Evolutionary conservation across 2,329 filamentous ascomycete species (phyloP).

Genomic region (Colletotrichum siamense): DNA sequence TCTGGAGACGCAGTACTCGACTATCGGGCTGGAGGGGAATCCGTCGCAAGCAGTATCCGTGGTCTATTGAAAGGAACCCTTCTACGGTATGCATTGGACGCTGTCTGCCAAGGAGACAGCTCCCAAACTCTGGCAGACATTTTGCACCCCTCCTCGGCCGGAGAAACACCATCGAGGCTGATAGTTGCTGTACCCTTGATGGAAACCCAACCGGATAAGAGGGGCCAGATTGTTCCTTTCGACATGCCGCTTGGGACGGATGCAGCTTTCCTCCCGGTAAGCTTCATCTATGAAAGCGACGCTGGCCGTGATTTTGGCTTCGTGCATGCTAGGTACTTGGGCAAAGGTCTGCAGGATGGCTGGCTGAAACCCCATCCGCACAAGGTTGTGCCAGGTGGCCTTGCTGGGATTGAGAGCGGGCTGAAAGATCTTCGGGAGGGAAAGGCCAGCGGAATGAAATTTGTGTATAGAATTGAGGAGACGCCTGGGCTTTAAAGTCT

Average conservation of each 20-base stretch:
- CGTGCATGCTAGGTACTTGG: not conserved
- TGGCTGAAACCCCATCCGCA: not conserved
- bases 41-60: not conserved
- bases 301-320: not conserved
- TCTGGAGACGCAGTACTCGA: constrained; percentile 27
- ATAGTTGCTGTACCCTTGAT: not conserved
- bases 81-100: not conserved
- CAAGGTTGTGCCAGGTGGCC: not conserved
- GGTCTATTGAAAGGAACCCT: not conserved
- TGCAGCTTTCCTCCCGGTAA: not conserved
- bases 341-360: not conserved
- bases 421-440: not conserved
- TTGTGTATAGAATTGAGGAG: not conserved
- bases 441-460: not conserved
- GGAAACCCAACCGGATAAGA: not conserved
- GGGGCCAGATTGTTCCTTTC: not conserved
- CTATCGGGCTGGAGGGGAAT: constrained; percentile 15
- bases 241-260: not conserved
- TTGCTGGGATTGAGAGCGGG: not conserved
- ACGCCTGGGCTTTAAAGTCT: not conserved
- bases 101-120: not conserved
- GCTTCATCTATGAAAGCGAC: not conserved
- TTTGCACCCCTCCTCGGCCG: not conserved
- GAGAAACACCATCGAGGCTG: not conserved
- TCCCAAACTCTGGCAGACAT: not conserved